Conservation (phyloP, 2,329 filamentous ascomycete genomes). For the Chrysoporthe cubensis region DNA sequence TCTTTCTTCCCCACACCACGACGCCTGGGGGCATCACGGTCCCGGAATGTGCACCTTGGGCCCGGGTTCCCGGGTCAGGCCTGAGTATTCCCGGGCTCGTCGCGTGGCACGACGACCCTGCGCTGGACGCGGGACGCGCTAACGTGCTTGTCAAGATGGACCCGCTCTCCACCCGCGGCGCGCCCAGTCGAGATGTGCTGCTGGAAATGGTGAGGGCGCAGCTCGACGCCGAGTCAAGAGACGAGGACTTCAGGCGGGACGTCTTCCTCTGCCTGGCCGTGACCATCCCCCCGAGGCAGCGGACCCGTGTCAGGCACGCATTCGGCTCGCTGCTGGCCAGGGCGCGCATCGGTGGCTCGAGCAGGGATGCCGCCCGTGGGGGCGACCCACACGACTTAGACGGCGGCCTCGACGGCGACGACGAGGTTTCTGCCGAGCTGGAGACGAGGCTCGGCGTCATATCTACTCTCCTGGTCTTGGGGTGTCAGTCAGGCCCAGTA, state of each 20-base stretch:
- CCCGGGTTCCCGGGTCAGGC: not conserved
- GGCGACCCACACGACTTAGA: constrained; percentile 15
- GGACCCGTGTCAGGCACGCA: constrained; percentile 19
- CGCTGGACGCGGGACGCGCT: constrained; percentile 12
- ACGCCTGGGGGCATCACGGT: no score
- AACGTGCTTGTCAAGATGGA: constrained; percentile 25
- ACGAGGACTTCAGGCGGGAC: constrained; percentile 26
- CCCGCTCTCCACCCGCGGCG: constrained; percentile 20
- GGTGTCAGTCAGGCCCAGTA: constrained; percentile 23
- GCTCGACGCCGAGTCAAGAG: constrained; percentile 13
- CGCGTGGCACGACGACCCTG: not conserved
- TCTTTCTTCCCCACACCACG: not conserved
- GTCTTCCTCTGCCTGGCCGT: constrained; percentile 29
- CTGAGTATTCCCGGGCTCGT: not conserved
- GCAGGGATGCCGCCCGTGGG: constrained; percentile 20
- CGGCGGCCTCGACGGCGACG: not conserved
- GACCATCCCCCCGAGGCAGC: constrained; percentile 25
- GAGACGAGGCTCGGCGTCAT: constrained; percentile 23
- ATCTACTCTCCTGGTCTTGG: constrained; percentile 27
- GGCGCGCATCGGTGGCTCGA: constrained; percentile 22
- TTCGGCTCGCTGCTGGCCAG: constrained; percentile 24
- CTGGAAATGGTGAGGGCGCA: constrained; percentile 26
- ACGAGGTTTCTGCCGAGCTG: constrained; percentile 18
- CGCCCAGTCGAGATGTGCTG: constrained; percentile 20
- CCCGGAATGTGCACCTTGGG: not conserved